These are phyloP conservation scores for Prunus fruticosa DNA, from an alignment of 306 rosid species.

Conservation along the genomic window DNA sequence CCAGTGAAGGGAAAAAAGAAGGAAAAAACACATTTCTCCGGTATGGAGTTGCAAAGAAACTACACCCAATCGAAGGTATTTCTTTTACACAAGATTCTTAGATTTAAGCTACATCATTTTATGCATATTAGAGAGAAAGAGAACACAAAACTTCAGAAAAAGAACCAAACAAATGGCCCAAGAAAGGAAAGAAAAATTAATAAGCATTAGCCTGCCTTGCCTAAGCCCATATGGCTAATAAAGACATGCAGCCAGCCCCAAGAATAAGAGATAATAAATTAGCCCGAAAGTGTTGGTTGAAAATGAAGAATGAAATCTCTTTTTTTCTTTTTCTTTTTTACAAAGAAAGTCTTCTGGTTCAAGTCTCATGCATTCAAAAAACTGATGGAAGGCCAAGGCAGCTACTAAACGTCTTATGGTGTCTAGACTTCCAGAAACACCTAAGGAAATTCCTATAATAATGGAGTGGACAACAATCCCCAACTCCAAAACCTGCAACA, in stretches of 20 bases:
- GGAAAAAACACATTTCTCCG: not conserved
- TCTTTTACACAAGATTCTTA: not conserved
- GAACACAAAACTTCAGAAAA: not conserved
- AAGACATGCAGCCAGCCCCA: conserved; percentile 38
- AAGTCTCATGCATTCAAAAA: too few relatives aligned
- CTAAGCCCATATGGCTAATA: conserved; percentile 36
- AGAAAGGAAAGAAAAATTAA: too few relatives aligned
- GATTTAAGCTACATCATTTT: not conserved
- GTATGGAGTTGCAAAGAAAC: not conserved
- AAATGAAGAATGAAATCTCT: too few relatives aligned
- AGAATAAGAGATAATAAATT: conserved; percentile 5
- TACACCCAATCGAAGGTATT: too few relatives aligned
- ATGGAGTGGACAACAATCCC: too few relatives aligned
- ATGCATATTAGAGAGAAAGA: not conserved
- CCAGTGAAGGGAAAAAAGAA: conserved; percentile 57
- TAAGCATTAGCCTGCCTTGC: not conserved
- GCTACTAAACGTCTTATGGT: too few relatives aligned
- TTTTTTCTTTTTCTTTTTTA: too few relatives aligned
- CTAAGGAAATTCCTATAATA: too few relatives aligned
- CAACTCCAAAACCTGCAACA: too few relatives aligned
- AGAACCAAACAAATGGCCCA: not conserved
- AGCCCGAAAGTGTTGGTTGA: not conserved
- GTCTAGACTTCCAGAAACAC: too few relatives aligned
- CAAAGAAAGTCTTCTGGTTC: too few relatives aligned
- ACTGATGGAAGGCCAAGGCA: too few relatives aligned